A percentile compares a stretch with the other conserved stretches of the same genome.
Conservation (phyloP, 441 rosid genomes). For the Populus hybrid region DNA sequence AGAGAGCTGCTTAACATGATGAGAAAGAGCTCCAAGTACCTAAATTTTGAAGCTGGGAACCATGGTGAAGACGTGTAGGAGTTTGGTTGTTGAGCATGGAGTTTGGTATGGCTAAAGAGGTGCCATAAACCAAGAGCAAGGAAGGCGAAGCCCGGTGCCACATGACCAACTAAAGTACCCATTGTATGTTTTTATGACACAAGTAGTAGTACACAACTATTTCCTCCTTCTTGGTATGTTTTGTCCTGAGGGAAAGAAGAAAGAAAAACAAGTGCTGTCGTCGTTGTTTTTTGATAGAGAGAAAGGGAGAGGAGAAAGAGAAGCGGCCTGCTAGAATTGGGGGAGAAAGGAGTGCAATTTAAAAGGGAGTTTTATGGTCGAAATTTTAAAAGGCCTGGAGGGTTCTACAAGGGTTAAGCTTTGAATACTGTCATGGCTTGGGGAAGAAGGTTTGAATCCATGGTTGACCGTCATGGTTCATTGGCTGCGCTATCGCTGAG, state of each 20-base stretch:
- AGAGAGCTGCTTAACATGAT: slow-evolving; percentile 54
- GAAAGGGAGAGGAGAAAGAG: not conserved
- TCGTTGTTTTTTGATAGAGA: not conserved
- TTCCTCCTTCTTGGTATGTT: not conserved
- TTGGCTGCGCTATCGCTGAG: not conserved
- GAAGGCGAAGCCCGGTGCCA: slow-evolving; percentile 72
- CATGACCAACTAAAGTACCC: slow-evolving; percentile 86
- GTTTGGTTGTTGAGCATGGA: slow-evolving; percentile 47
- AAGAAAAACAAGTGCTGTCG: not conserved
- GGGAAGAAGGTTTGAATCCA: not conserved
- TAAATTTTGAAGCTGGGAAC: slow-evolving; percentile 56
- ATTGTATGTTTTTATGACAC: slow-evolving; percentile 17
- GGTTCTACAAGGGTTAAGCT: slow-evolving; percentile 25
- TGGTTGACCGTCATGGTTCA: not conserved
- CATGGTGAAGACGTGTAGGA: slow-evolving; percentile 57
- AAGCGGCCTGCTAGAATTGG: not conserved
- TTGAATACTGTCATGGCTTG: slow-evolving; percentile 24
- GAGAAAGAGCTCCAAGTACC: slow-evolving; percentile 56
- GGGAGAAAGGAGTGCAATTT: slow-evolving; percentile 1
- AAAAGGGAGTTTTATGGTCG: slow-evolving; percentile 9
- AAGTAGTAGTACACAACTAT: not conserved
- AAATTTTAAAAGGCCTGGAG: slow-evolving; percentile 25
- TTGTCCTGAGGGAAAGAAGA: not conserved
- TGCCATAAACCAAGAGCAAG: slow-evolving; percentile 76
- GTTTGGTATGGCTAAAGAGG: slow-evolving; percentile 63